Percentiles rank a stretch among this genome's conserved stretches.
Conservation (phyloP, 2,329 filamentous ascomycete genomes). For the Ophiostoma perfectum region DNA sequence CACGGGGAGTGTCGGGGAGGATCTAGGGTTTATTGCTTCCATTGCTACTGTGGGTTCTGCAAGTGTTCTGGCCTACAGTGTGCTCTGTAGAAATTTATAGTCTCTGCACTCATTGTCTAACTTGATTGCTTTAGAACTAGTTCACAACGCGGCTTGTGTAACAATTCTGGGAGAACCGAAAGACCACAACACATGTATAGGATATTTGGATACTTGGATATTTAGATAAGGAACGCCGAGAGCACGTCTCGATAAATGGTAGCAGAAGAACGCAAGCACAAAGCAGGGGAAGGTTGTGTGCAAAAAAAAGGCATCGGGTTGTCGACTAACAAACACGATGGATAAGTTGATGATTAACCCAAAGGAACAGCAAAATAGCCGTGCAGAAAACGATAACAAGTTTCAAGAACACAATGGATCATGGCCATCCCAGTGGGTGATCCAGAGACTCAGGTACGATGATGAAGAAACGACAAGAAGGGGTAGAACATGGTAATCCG, state of each 20-base stretch:
- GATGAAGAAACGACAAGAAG: too few species aligned
- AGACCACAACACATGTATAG: too few species aligned
- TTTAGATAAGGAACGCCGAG: too few species aligned
- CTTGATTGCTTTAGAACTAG: not conserved
- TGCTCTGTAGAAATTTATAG: not conserved
- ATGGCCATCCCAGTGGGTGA: too few species aligned
- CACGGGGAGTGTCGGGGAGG: constrained; percentile 6
- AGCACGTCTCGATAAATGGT: too few species aligned
- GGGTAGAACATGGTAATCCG: too few species aligned
- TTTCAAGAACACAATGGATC: too few species aligned
- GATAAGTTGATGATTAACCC: not conserved
- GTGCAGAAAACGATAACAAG: not conserved
- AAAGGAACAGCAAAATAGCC: not conserved
- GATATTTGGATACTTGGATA: too few species aligned
- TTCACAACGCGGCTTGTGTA: not conserved
- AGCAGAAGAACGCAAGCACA: too few species aligned
- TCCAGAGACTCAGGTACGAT: too few species aligned
- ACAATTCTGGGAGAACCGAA: not conserved
- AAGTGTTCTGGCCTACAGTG: not conserved
- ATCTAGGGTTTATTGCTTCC: not conserved
- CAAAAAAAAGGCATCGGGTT: not conserved
- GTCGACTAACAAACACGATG: not conserved
- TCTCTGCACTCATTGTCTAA: not conserved
- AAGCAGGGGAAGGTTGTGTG: not conserved
- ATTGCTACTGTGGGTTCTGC: not conserved